Percentiles rank a stretch among this genome's conserved stretches.
Conservation (phyloP, 1,284 basidiomycete genomes). For the Melanopsichium pennsylvanicum region DNA sequence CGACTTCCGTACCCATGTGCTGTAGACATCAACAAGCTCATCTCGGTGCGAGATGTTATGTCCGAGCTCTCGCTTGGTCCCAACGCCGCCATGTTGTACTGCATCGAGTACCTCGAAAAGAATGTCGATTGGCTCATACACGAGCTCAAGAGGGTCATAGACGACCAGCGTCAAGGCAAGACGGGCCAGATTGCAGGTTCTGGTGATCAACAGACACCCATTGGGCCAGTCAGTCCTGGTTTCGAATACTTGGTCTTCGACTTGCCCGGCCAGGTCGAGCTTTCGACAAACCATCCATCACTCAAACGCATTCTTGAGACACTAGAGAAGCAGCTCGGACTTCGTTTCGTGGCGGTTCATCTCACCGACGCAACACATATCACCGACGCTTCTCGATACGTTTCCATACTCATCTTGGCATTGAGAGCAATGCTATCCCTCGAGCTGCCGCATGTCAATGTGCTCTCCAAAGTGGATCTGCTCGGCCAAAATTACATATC, state of each 20-base stretch:
- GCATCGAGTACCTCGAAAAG: conserved; percentile 94
- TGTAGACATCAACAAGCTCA: conserved; percentile 83
- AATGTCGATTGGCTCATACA: conserved; percentile 90
- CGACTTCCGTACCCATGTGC: conserved; percentile 88
- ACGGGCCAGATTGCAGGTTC: conserved; percentile 21
- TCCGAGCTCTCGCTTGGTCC: conserved; percentile 84
- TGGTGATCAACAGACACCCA: conserved; percentile 13
- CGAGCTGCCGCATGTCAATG: conserved; percentile 95
- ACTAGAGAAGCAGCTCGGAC: conserved; percentile 76
- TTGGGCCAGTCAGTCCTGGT: conserved; percentile 56
- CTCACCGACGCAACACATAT: conserved; percentile 96
- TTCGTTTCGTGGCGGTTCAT: conserved; percentile 88
- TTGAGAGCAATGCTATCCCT: conserved; percentile 97
- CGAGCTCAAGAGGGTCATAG: conserved; percentile 69
- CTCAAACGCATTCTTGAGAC: conserved; percentile 75
- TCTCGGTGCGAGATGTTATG: conserved; percentile 90
- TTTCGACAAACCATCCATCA: conserved; percentile 85
- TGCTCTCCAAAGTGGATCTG: conserved; percentile 93
- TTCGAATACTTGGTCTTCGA: conserved; percentile 87
- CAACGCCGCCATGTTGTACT: conserved; percentile 96
- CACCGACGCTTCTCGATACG: conserved; percentile 92
- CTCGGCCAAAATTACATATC: conserved; percentile 67
- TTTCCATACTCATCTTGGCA: conserved; percentile 88
- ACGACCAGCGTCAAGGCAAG: conserved; percentile 40
- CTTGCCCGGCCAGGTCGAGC: conserved; percentile 94